A percentile compares a stretch with the other conserved stretches of the same genome.
phyloP scores from a whole-genome alignment of 2,329 filamentous ascomycete species.

The Scopulariopsis brevicaulis region DNA sequence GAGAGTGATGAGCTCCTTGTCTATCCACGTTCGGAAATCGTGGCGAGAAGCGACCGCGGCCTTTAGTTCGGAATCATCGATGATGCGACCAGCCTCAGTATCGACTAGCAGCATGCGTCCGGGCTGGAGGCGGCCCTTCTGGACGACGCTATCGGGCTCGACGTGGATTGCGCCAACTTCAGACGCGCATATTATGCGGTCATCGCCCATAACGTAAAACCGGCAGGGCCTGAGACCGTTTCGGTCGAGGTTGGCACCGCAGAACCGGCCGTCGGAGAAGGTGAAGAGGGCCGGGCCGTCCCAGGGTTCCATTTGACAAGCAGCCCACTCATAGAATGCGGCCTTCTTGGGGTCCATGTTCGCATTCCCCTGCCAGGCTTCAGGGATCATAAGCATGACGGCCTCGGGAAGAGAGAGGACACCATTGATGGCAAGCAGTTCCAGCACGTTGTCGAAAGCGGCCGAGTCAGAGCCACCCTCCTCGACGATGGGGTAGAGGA shows the following conservation, averaged over 20 bases:
- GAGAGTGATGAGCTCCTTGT: slow-evolving; percentile 73
- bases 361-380: slow-evolving; percentile 92
- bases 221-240: slow-evolving; percentile 92
- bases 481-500: slow-evolving; percentile 88
- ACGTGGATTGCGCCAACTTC: slow-evolving; percentile 91
- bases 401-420: slow-evolving; percentile 91
- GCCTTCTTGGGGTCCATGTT: slow-evolving; percentile 91
- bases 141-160: slow-evolving; percentile 78
- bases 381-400: slow-evolving; percentile 97
- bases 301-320: slow-evolving; percentile 98
- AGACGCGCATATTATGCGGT: slow-evolving; percentile 93
- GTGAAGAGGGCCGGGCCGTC: slow-evolving; percentile 95
- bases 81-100: slow-evolving; percentile 78
- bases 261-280: slow-evolving; percentile 92
- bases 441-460: slow-evolving; percentile 93
- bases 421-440: slow-evolving; percentile 88
- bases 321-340: slow-evolving; percentile 97
- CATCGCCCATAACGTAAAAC: slow-evolving; percentile 94
- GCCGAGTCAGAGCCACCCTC: slow-evolving; percentile 95
- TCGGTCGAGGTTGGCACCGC: slow-evolving; percentile 90
- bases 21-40: slow-evolving; percentile 81
- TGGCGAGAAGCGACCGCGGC: slow-evolving; percentile 73
- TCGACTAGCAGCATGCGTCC: slow-evolving; percentile 95
- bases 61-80: slow-evolving; percentile 90
- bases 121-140: slow-evolving; percentile 88